Percentiles rank a stretch among this genome's conserved stretches.
Conservation (phyloP, 1,139 yeast species). For the Pichia sp. region DNA sequence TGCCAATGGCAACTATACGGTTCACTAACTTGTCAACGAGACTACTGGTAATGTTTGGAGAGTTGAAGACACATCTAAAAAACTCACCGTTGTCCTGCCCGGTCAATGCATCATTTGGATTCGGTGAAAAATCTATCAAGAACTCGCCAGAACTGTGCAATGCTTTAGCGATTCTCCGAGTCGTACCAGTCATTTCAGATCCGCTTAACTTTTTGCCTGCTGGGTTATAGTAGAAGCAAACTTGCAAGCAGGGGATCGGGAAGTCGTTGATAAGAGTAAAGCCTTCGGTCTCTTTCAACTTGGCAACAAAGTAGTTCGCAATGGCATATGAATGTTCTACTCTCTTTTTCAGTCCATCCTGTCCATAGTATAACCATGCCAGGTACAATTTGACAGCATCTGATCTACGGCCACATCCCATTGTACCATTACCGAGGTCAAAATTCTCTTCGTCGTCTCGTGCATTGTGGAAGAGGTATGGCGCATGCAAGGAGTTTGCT, state of each 20-base stretch:
- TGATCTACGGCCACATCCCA: slow-evolving; percentile 89
- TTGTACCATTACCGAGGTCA: slow-evolving; percentile 85
- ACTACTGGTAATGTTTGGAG: slow-evolving; percentile 50
- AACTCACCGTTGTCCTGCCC: slow-evolving; percentile 63
- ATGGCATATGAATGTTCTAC: slow-evolving; percentile 73
- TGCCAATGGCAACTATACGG: slow-evolving; percentile 28
- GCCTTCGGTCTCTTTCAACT: slow-evolving; percentile 35
- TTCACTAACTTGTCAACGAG: slow-evolving; percentile 40
- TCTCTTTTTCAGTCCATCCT: slow-evolving; percentile 46
- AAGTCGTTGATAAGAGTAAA: slow-evolving; percentile 53
- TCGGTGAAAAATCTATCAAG: slow-evolving; percentile 79
- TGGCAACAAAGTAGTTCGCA: slow-evolving; percentile 54
- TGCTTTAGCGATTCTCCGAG: slow-evolving; percentile 59
- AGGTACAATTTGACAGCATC: slow-evolving; percentile 76
- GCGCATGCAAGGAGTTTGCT: slow-evolving; percentile 75
- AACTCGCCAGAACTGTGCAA: slow-evolving; percentile 62
- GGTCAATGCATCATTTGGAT: slow-evolving; percentile 40
- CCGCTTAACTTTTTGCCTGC: slow-evolving; percentile 25
- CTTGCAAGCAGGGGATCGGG: slow-evolving; percentile 78
- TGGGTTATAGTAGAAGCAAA: slow-evolving; percentile 72
- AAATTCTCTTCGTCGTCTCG: slow-evolving; percentile 50
- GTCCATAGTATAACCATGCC: slow-evolving; percentile 80
- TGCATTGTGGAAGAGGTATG: slow-evolving; percentile 72
- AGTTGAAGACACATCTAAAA: slow-evolving; percentile 78
- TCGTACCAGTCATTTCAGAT: slow-evolving; percentile 49